Base-by-base conservation (phyloP, 2,329 filamentous ascomycete species). In the Cladosporium halotolerans region DNA sequence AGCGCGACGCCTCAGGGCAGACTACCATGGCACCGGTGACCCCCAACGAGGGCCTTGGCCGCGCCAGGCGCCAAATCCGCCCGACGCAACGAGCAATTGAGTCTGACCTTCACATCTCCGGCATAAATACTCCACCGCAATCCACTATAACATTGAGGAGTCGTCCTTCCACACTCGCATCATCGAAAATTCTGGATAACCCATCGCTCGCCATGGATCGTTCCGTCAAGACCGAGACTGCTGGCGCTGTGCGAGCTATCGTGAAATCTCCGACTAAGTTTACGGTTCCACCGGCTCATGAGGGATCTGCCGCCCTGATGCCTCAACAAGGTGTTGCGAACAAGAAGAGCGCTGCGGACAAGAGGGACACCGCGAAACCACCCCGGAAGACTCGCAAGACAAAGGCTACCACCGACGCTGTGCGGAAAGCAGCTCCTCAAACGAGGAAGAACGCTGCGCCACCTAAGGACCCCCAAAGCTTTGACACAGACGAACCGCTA, bases 11-110 rank as follows among this genome's bases (percentile, higher is more conserved):
- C 23, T 3, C 5, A 28, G 4, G 23, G 23, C 7, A 28, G 23
- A 28, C 40, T 36, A 43, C 32, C 48, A 51, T 51, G 48, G 48
- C 7, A 10, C 18, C 48, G 48, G 40, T 28, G 14, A 9, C 40
- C 7, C 40, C 39, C 9, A 51, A 3, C 13, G 31, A 51, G 28
- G 9, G 19, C 8, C 33, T 36, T 36, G 39, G 39, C 7, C 48
- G 48, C 10, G 48, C 28, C 11, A 43, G 42, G 40, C 48, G 48
- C 14, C 40, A 36, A 5, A 43, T 19, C 32, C 48, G 48, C 32
- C 40, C 18, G 13, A 51, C 18, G 28, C 40, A 23, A 18, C 48
- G 48, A 7, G 40, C 40, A 11, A 43, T 28, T 9, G 40, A 51
- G 19, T 40, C 48, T 19, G 39, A 50, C 11, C 10, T 42, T 9